Evolutionary conservation across 768 basidiomycete genomes (phyloP).

Genomic region (Strobilomyces dryophilus): DNA sequence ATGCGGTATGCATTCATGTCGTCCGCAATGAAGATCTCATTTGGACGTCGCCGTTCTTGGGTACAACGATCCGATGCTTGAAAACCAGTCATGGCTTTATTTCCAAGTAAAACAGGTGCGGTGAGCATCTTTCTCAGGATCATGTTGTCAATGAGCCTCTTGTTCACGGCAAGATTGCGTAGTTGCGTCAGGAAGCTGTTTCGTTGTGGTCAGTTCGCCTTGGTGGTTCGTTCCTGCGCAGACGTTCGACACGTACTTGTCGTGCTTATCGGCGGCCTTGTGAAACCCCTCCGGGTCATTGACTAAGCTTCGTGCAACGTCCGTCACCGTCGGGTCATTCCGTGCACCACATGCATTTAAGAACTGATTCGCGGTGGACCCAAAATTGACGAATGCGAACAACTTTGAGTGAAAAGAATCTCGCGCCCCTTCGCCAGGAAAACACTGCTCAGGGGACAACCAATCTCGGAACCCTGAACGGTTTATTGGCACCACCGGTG

Average conservation of each 20-base stretch:
- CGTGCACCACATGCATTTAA: neutral
- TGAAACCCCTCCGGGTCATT: neutral
- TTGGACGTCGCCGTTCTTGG: neutral
- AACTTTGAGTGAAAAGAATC: neutral
- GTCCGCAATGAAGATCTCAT: conserved; percentile 1
- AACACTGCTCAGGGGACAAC: neutral
- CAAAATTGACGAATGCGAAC: conserved; percentile 4
- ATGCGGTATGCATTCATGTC: neutral
- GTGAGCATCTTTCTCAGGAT: neutral
- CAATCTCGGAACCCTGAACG: neutral
- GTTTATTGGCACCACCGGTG: neutral
- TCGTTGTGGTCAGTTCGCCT: neutral
- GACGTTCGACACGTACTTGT: neutral
- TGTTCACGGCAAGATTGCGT: neutral
- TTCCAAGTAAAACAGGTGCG: neutral
- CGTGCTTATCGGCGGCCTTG: neutral
- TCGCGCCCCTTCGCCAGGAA: neutral
- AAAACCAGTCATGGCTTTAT: neutral
- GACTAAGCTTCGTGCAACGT: neutral
- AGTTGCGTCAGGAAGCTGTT: neutral
- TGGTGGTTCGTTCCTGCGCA: too few relatives aligned
- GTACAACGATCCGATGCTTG: neutral
- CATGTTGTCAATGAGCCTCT: neutral
- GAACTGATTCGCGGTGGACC: neutral
- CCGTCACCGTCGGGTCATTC: neutral